Percentiles rank a stretch among this genome's conserved stretches.
phyloP scores from a whole-genome alignment of 306 rosid genomes.

The Cucurbita moschata region DNA sequence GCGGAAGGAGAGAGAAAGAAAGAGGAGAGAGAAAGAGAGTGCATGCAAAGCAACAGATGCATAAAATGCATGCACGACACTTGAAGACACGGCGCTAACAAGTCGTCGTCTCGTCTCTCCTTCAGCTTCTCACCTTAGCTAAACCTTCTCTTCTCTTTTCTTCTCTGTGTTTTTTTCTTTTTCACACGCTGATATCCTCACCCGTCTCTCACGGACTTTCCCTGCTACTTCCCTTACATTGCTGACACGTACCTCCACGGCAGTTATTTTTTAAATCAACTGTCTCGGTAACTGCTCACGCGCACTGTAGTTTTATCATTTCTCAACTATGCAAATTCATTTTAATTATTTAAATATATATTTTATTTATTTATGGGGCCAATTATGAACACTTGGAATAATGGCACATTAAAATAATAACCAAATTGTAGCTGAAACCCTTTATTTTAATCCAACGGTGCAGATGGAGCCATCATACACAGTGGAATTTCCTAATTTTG shows the following conservation, averaged over 20 bases:
- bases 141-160: neutral
- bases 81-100: constrained; percentile 52
- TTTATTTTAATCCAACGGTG: neutral
- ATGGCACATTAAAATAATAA: neutral
- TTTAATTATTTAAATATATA: neutral
- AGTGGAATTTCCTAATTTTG: neutral
- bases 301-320: neutral
- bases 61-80: constrained; percentile 99
- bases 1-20: constrained; percentile 22
- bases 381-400: neutral
- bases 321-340: neutral
- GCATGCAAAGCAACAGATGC: constrained; percentile 75
- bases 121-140: neutral
- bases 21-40: constrained; percentile 31
- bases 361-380: neutral
- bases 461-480: neutral
- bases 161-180: neutral
- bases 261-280: neutral
- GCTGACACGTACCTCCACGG: neutral
- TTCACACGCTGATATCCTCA: constrained; percentile 11
- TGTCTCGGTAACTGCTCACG: neutral
- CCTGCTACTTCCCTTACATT: neutral
- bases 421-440: neutral
- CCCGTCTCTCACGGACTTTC: neutral
- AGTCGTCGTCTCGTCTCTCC: constrained; percentile 16